Conservation (phyloP, 2,329 filamentous ascomycete species). For the Fusarium lateritium region DNA sequence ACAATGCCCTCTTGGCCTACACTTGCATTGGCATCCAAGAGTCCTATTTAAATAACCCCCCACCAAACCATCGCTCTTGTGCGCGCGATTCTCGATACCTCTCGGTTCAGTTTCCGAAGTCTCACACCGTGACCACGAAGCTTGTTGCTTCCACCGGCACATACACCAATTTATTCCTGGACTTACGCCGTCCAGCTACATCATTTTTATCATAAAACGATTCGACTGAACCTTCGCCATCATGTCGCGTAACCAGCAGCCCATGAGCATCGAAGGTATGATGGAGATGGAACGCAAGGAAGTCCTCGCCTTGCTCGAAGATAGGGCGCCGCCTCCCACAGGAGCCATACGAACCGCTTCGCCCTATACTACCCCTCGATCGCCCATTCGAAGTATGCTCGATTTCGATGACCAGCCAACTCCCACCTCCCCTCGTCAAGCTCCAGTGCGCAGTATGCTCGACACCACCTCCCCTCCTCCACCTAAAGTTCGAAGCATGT, state of each 20-base stretch:
- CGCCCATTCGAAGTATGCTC: slow-evolving; percentile 73
- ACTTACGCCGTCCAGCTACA: background rate
- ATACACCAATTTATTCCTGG: background rate
- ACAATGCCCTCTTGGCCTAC: slow-evolving; percentile 39
- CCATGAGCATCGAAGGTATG: slow-evolving; percentile 83
- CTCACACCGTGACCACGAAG: slow-evolving; percentile 7
- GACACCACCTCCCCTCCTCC: slow-evolving; percentile 57
- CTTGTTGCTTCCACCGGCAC: background rate
- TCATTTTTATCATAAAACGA: slow-evolving; percentile 2
- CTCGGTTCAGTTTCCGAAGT: slow-evolving; percentile 6
- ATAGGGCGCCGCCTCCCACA: slow-evolving; percentile 54
- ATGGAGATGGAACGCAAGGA: slow-evolving; percentile 84
- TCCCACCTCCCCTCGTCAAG: slow-evolving; percentile 59
- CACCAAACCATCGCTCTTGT: slow-evolving; percentile 27
- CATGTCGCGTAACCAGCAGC: slow-evolving; percentile 56
- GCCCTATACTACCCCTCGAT: slow-evolving; percentile 70
- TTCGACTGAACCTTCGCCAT: slow-evolving; percentile 30
- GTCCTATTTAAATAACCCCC: slow-evolving; percentile 20
- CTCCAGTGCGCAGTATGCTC: slow-evolving; percentile 72
- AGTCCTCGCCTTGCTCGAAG: slow-evolving; percentile 78
- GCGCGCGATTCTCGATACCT: slow-evolving; percentile 19
- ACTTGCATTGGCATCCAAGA: slow-evolving; percentile 22
- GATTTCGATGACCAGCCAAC: slow-evolving; percentile 43
- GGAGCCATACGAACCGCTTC: slow-evolving; percentile 64
- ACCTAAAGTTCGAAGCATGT: slow-evolving; percentile 65